Evolutionary conservation across 345 rosid genomes (phyloP).

Genomic region (Lagerstroemia speciosa): DNA sequence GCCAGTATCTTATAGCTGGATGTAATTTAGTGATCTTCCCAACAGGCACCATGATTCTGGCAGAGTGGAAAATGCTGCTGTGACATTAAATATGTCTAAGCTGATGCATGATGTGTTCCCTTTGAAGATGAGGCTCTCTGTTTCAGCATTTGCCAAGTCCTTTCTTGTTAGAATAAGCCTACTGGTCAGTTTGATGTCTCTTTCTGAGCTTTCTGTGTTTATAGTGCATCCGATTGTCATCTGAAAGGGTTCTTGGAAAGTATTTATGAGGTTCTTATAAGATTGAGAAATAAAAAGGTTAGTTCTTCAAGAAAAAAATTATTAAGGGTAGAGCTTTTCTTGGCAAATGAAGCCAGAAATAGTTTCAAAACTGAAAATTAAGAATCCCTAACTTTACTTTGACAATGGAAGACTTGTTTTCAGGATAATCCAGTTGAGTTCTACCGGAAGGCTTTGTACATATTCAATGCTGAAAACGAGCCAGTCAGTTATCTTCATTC

Average conservation of each 20-base stretch:
- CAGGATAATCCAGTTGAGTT: constrained; percentile 43
- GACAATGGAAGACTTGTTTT: not conserved
- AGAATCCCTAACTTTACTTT: not conserved
- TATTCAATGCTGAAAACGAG: constrained; percentile 34
- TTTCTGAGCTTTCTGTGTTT: constrained; percentile 5
- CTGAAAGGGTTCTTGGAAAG: not conserved
- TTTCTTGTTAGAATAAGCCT: constrained; percentile 42
- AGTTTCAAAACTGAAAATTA: not conserved
- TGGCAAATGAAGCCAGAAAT: not conserved
- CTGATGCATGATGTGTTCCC: constrained; percentile 46
- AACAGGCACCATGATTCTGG: constrained; percentile 43
- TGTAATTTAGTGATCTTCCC: not conserved
- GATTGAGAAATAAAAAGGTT: not conserved
- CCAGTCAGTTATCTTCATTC: constrained; percentile 30
- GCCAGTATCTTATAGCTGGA: not conserved
- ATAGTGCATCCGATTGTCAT: not conserved
- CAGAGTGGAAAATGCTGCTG: constrained; percentile 19
- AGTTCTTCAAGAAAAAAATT: not conserved
- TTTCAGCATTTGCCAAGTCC: constrained; percentile 27
- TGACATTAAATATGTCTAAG: constrained; percentile 23
- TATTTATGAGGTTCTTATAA: not conserved
- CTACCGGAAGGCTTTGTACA: constrained; percentile 45
- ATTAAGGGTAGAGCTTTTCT: too few relatives aligned
- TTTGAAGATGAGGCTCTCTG: constrained; percentile 47
- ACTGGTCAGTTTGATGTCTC: constrained; percentile 26